Percentiles rank a stretch among this genome's conserved stretches.
Conservation (phyloP, 2,329 filamentous ascomycete genomes). For the Neodidymelliopsis sp. region DNA sequence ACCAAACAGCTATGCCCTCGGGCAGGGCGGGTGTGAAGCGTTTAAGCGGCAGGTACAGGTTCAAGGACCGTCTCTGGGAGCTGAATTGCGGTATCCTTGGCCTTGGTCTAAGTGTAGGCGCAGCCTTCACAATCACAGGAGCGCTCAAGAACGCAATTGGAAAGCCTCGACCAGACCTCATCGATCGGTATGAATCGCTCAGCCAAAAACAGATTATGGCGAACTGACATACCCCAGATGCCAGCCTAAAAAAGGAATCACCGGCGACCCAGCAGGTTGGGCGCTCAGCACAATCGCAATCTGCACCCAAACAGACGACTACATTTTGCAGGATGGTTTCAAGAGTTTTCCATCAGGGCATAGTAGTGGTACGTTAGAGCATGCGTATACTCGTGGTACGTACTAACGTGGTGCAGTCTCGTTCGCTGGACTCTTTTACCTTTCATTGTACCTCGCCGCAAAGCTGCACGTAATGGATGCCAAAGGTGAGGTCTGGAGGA, state of each 20-base stretch:
- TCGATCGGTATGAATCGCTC: conserved; percentile 55
- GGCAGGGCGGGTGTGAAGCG: conserved; percentile 40
- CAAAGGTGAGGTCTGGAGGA: conserved; percentile 67
- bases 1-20: conserved; percentile 48
- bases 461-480: conserved; percentile 68
- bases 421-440: conserved; percentile 66
- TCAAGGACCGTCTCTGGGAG: conserved; percentile 67
- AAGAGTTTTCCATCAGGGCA: conserved; percentile 67
- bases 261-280: conserved; percentile 7
- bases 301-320: conserved; percentile 59
- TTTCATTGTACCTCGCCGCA: conserved; percentile 66
- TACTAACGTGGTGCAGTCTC: conserved; percentile 53
- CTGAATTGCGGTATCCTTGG: conserved; percentile 67
- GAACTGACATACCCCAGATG: conserved; percentile 31
- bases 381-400: not conserved
- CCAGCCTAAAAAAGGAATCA: conserved; percentile 17
- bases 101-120: conserved; percentile 60
- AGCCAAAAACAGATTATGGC: not conserved
- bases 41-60: conserved; percentile 56
- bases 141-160: conserved; percentile 66
- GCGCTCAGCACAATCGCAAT: conserved; percentile 47
- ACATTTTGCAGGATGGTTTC: conserved; percentile 65
- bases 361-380: conserved; percentile 55
- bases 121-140: conserved; percentile 65
- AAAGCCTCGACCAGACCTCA: conserved; percentile 67